These are phyloP conservation scores for Kingdonia uniflora DNA, from an alignment of 164 flowering plant genomes.

Conservation along the genomic window DNA sequence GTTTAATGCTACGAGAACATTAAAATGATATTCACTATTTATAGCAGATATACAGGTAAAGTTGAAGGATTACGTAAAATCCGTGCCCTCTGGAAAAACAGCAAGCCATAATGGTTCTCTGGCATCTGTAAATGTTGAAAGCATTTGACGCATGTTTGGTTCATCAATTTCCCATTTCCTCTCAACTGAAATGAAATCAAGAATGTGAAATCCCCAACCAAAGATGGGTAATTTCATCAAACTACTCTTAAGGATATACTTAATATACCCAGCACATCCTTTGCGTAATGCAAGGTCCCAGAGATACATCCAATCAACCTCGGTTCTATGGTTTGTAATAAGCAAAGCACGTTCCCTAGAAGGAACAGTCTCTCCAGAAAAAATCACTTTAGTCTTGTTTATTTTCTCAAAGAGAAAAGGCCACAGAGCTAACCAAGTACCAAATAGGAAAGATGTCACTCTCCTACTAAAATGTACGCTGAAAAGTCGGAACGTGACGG, in stretches of 20 bases:
- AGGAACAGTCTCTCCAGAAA: slow-evolving; percentile 73
- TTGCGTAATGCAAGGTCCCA: slow-evolving; percentile 91
- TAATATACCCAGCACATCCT: slow-evolving; percentile 62
- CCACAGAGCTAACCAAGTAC: slow-evolving; percentile 83
- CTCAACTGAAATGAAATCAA: slow-evolving; percentile 85
- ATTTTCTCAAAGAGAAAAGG: slow-evolving; percentile 91
- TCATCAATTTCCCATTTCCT: slow-evolving; percentile 91
- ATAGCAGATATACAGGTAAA: too few species aligned
- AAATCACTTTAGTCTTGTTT: slow-evolving; percentile 71
- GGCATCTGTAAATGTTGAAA: slow-evolving; percentile 54
- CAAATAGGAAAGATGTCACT: slow-evolving; percentile 50
- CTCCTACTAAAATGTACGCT: slow-evolving; percentile 70
- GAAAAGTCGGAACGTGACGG: slow-evolving; percentile 41
- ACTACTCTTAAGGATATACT: slow-evolving; percentile 85
- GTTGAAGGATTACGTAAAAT: slow-evolving; percentile 60
- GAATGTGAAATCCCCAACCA: slow-evolving; percentile 83
- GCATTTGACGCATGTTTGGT: slow-evolving; percentile 43
- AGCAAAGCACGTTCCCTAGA: slow-evolving; percentile 63
- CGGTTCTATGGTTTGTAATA: slow-evolving; percentile 88
- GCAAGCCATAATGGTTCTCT: slow-evolving; percentile 86
- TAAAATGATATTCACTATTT: not conserved
- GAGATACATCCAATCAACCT: slow-evolving; percentile 99
- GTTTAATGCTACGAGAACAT: not conserved
- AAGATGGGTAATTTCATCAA: slow-evolving; percentile 84
- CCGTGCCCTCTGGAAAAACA: slow-evolving; percentile 97